Conservation (phyloP, 257 asterid genomes). For the Salvia hispanica region DNA sequence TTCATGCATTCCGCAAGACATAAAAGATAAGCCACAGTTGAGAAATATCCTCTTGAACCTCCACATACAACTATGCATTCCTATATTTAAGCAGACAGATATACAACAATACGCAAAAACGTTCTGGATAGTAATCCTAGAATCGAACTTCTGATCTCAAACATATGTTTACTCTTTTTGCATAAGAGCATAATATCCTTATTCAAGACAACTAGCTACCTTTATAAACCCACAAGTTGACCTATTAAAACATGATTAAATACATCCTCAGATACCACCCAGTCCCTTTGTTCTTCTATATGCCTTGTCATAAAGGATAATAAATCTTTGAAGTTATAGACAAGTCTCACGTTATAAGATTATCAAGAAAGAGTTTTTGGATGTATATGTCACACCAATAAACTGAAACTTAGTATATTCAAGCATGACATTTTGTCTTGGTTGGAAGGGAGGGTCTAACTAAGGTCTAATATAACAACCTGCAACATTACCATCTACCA, state of each 20-base stretch:
- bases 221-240: neutral
- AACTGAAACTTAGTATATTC: neutral
- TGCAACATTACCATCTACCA: neutral
- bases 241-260: neutral
- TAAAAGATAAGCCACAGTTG: neutral
- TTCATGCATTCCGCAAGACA: slow-evolving; percentile 2
- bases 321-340: slow-evolving; percentile 2
- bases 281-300: neutral
- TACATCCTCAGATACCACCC: neutral
- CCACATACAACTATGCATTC: neutral
- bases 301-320: neutral
- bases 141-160: neutral
- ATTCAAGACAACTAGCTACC: neutral
- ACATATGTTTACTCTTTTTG: neutral
- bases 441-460: neutral
- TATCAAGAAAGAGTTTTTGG: neutral
- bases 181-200: neutral
- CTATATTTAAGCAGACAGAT: neutral
- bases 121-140: neutral
- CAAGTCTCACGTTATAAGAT: neutral
- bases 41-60: too few species aligned
- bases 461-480: neutral
- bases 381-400: neutral
- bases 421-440: neutral
- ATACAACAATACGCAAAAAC: neutral